phyloP scores from a whole-genome alignment of 192 early-diverging fungal species.

The Gonapodya prolifera region DNA sequence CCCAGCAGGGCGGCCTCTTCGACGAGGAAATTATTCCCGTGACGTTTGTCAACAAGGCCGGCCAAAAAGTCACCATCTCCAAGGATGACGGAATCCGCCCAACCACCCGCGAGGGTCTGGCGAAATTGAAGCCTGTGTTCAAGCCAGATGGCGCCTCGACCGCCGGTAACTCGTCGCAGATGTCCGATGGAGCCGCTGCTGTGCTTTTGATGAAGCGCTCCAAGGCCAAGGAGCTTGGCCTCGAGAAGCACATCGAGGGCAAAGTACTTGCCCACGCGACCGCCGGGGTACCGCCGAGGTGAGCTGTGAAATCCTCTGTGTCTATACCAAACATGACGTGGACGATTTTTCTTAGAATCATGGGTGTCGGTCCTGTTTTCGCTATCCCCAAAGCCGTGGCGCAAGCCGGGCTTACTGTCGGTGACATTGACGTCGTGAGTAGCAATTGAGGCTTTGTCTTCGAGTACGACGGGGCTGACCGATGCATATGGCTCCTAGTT shows the following conservation, averaged over 20 bases:
- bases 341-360: conserved; percentile 34
- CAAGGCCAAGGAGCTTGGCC: conserved; percentile 71
- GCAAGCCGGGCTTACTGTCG: conserved; percentile 58
- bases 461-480: background rate
- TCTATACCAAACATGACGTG: background rate
- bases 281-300: conserved; percentile 77
- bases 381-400: conserved; percentile 82
- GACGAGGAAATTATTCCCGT: conserved; percentile 84
- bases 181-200: conserved; percentile 94
- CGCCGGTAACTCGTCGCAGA: conserved; percentile 94
- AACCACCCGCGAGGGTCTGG: conserved; percentile 64
- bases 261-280: conserved; percentile 76
- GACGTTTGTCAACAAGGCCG: conserved; percentile 64
- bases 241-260: conserved; percentile 60
- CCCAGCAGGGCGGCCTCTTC: conserved; percentile 84
- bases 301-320: conserved; percentile 15
- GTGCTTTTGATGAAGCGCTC: conserved; percentile 90
- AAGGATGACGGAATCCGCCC: conserved; percentile 88
- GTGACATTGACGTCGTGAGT: conserved; percentile 60
- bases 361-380: conserved; percentile 93
- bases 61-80: conserved; percentile 56
- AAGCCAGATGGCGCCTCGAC: conserved; percentile 71
- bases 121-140: conserved; percentile 85
- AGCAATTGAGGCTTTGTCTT: background rate
- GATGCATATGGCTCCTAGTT: background rate